Base-by-base conservation (phyloP, 2,329 filamentous ascomycete species). In the Gnomoniopsis smithogilvyi region DNA sequence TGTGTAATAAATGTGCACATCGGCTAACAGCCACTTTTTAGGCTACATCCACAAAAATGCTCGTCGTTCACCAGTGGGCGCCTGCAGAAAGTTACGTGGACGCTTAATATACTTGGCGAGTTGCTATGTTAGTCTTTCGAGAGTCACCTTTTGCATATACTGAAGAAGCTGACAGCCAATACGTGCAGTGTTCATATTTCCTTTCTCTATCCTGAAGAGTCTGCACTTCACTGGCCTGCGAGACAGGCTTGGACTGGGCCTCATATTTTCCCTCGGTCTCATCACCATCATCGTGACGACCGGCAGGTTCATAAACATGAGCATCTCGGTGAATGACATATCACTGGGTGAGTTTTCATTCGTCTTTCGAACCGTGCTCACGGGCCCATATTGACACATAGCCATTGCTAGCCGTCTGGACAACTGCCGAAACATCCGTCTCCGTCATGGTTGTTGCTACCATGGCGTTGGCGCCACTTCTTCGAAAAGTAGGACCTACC, bases 241-340 rank as follows among this genome's bases (percentile, higher is more conserved):
- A 24, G 61, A 60, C 43, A 56, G 51, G 24, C 41, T 56, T 10
- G 58, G 54, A 12, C 51, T 62, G 14, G 49, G 22, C 1, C 36
- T 60, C 19, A 46, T 62, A 21, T 60, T 62, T 36, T 52, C 58
- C 8, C 54, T 62, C 1, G 61, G 61, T 10, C 45, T 60, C 19
- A 45, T 62, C n/a, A 62, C 54, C 3, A 53, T 62, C 14, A 43
- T 52, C 3, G 61, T 62, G 17, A 62, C 58, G 50, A 57, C 58
- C 11, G 58, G 53, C 22, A 45, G 58, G 30, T 62, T 62, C 24
- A 59, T 56, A 38, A 57, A 43, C 38, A 61, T 62, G 61, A 15
- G 57, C 7, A 54, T 54, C 6, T 41, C 58, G 1, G 56, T 53
- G 3, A 62, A 62, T 38, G 61, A 62, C 14, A 61, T 62, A 14